Percentiles rank a stretch among this genome's conserved stretches.
These are phyloP conservation scores for Cryoendolithus antarcticus DNA, from an alignment of 2,329 filamentous ascomycete species.

Conservation along the genomic window DNA sequence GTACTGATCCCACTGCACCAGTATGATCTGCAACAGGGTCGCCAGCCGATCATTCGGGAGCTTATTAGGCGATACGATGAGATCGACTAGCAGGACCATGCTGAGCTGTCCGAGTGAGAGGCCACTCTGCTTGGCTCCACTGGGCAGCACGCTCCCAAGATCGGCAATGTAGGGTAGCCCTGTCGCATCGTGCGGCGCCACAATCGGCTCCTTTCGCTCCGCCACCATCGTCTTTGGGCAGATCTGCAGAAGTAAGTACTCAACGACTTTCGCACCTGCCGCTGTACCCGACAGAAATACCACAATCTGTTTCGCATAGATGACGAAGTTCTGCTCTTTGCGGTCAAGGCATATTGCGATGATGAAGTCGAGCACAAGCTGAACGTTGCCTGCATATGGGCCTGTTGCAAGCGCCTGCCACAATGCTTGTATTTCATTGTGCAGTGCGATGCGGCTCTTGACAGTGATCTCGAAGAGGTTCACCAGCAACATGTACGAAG, in stretches of 20 bases:
- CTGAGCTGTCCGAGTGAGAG: slow-evolving; percentile 89
- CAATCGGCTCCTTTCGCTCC: slow-evolving; percentile 59
- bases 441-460: slow-evolving; percentile 71
- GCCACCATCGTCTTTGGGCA: slow-evolving; percentile 95
- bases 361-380: slow-evolving; percentile 89
- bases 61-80: slow-evolving; percentile 86
- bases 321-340: slow-evolving; percentile 93
- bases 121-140: slow-evolving; percentile 73
- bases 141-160: slow-evolving; percentile 62
- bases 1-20: slow-evolving; percentile 96
- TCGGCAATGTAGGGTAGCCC: slow-evolving; percentile 84
- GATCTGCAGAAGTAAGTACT: slow-evolving; percentile 84
- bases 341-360: slow-evolving; percentile 87
- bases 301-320: slow-evolving; percentile 95
- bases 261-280: slow-evolving; percentile 81
- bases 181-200: slow-evolving; percentile 59
- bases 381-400: slow-evolving; percentile 84
- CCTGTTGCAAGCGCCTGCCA: slow-evolving; percentile 95
- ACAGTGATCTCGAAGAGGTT: slow-evolving; percentile 96
- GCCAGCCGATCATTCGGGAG: slow-evolving; percentile 69
- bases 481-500: slow-evolving; percentile 86
- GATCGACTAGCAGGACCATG: slow-evolving; percentile 82
- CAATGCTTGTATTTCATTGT: slow-evolving; percentile 92
- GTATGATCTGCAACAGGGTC: slow-evolving; percentile 76
- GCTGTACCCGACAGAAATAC: slow-evolving; percentile 84